Base-by-base conservation (phyloP, 2,329 filamentous ascomycete species). In the Cryoendolithus antarcticus region DNA sequence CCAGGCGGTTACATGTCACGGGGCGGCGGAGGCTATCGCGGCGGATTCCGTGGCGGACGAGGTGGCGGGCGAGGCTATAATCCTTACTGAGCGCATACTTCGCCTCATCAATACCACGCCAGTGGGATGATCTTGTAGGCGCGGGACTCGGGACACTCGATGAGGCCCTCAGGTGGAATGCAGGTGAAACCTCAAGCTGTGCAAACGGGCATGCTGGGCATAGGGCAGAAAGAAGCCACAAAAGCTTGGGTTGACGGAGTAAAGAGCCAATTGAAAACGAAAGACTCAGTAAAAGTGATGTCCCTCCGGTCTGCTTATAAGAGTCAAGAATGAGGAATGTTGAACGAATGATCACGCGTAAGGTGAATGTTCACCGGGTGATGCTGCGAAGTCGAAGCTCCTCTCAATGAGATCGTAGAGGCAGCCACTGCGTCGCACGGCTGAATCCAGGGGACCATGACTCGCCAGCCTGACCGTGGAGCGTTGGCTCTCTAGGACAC, bases 11-110 rank as follows among this genome's bases (percentile, higher is more conserved):
- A 35, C 34, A 32, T 58, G 38, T 61, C 62, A 31, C 56, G 62
- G 40, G 63, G 64, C 30, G 54, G 53, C 30, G 62, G 62, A 55
- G 24, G 54, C 11, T 61, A 61, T 45, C 55, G 58, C 33, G 58
- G 58, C 31, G 58, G 58, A 11, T 60, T 56, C 44, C 51, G 58
- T 39, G 50, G 51, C 31, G 51, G 58, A 27, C 54, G 53, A 30
- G 49, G 51, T 24, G 49, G 55, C 30, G 55, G 52, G 28, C 54
- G 58, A 35, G 59, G 59, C 41, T 60, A 56, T 49, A 51, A 56
- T 38, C 59, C 59, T 5, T 61, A 61, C 52, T 62, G 49, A 59
- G 45, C 30, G 10, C 34, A n/a, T 5, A 27, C 15, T 32, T 15
- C 11, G 9, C 24, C 24, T 32, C 31, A 11, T 32, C 31, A 32